Evolutionary conservation across 352 stramenopile genomes (phyloP), one percentile per base, ranked within the genome.

Genomic region (Plasmopara muralis): DNA sequence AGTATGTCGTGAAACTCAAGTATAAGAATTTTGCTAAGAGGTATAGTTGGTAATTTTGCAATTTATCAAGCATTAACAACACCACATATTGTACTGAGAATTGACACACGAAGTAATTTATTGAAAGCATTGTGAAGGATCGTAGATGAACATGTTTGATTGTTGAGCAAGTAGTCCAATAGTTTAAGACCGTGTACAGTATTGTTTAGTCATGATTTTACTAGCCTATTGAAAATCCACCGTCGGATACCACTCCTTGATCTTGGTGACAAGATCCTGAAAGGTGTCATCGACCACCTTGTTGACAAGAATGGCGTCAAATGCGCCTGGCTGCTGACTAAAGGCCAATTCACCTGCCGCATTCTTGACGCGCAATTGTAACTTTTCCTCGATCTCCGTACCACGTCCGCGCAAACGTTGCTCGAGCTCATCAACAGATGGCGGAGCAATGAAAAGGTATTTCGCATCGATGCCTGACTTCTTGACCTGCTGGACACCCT

Each of bases 321-420:
- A 97, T 46, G 90, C 75, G 30, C 87, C 87, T 2, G 70, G 68
- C 57, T 85, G 70, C 52, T 83, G 55, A 29, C 85, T 81, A 47
- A 92, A 99, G 9, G 83, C 94, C 50, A 99, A 60, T 68, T 99
- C 97, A 5, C 77, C 83, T 2, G 75, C 72, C 0, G 96, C 93
- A 70, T 98, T 98, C 31, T 85, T 80, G 16, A 99, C 64, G 47
- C 96, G 85, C 40, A 95, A 75, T 55, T 86, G 55, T 38, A 99
- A 95, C 54, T 95, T 94, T 37, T 99, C 96, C 68, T 98, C 96
- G 20, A 77, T 97, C 75, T 99, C 96, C 13, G 95, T 98, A 16
- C 79, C 89, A 14, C 95, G 85, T 31, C 91, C 94, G 55, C 96
- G 91, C 43, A 99, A 70, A 29, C 97, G 79, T 57, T 84, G 73